Conservation (phyloP, 768 basidiomycete species). For the Xerocomus brunneocitrinus region DNA sequence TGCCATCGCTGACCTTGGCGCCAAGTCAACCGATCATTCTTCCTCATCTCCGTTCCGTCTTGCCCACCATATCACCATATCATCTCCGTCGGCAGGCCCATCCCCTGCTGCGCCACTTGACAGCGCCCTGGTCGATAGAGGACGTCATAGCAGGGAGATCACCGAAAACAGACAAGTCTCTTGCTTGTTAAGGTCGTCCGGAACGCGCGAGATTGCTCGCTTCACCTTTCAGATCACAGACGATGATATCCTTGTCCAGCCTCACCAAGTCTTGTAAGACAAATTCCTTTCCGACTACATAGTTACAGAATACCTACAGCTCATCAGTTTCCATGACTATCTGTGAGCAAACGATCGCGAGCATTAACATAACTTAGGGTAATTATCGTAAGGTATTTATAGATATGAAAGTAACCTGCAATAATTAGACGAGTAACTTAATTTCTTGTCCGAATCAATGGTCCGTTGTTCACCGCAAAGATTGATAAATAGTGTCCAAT, state of each 20-base stretch:
- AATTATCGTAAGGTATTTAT: constrained; percentile 8
- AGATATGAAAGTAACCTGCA: constrained; percentile 5
- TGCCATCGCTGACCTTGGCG: constrained; percentile 10
- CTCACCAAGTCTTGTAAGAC: not conserved
- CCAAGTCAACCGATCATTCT: constrained; percentile 14
- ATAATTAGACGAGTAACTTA: constrained; percentile 19
- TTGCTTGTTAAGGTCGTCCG: constrained; percentile 29
- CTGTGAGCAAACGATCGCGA: not conserved
- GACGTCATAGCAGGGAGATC: constrained; percentile 18
- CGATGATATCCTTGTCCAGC: constrained; percentile 13
- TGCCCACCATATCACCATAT: constrained; percentile 39
- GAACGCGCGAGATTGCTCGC: constrained; percentile 10
- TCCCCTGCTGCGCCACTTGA: constrained; percentile 10
- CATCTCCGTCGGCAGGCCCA: constrained; percentile 17
- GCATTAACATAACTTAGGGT: constrained; percentile 17
- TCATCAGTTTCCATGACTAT: constrained; percentile 1
- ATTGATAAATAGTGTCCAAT: constrained; percentile 55
- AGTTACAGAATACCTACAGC: not conserved
- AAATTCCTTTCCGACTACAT: not conserved
- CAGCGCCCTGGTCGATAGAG: constrained; percentile 14
- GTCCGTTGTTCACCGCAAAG: constrained; percentile 13
- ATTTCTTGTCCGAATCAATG: not conserved
- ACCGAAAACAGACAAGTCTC: constrained; percentile 17
- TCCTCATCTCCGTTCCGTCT: constrained; percentile 29
- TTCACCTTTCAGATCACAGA: constrained; percentile 26